phyloP scores from a whole-genome alignment of 2,329 filamentous ascomycete genomes.

The Epichloe aotearoae region DNA sequence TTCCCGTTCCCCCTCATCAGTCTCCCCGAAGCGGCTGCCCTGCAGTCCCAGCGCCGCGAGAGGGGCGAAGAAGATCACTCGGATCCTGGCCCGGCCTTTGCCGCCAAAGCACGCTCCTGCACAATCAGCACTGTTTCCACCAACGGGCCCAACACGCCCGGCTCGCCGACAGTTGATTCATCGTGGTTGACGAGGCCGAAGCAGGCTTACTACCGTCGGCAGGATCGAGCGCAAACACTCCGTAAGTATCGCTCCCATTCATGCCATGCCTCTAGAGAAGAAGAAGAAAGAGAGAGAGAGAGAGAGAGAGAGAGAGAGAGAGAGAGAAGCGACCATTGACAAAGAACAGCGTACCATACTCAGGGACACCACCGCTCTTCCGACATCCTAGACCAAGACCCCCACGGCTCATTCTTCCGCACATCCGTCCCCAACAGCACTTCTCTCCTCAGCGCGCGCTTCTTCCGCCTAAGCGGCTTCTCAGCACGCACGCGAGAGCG shows the following conservation, averaged over 20 bases:
- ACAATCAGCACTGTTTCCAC: slow-evolving; percentile 20
- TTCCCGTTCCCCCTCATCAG: slow-evolving; percentile 25
- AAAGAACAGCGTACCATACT: not conserved
- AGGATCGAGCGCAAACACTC: not conserved
- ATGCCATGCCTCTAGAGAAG: not conserved
- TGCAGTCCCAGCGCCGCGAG: slow-evolving; percentile 19
- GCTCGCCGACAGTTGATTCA: slow-evolving; percentile 9
- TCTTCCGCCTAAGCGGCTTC: slow-evolving; percentile 13
- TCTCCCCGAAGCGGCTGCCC: slow-evolving; percentile 22
- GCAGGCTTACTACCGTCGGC: not conserved
- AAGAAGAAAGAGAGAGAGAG: too few species aligned
- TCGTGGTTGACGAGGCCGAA: slow-evolving; percentile 2
- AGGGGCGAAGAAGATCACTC: slow-evolving; percentile 26
- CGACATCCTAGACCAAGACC: slow-evolving; percentile 1
- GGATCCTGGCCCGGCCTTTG: slow-evolving; percentile 16
- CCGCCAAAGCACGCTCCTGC: slow-evolving; percentile 15
- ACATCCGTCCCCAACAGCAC: slow-evolving; percentile 5
- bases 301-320: too few species aligned
- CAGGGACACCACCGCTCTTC: slow-evolving; percentile 2
- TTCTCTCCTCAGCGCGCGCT: slow-evolving; percentile 7
- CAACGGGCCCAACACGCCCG: slow-evolving; percentile 14
- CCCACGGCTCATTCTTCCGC: slow-evolving; percentile 5
- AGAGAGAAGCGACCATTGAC: not conserved
- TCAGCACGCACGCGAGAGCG: slow-evolving; percentile 10
- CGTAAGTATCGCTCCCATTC: not conserved